A percentile compares a stretch with the other conserved stretches of the same genome.
phyloP scores from a whole-genome alignment of 2,329 filamentous ascomycete species.

The Aspergillus luchuensis region DNA sequence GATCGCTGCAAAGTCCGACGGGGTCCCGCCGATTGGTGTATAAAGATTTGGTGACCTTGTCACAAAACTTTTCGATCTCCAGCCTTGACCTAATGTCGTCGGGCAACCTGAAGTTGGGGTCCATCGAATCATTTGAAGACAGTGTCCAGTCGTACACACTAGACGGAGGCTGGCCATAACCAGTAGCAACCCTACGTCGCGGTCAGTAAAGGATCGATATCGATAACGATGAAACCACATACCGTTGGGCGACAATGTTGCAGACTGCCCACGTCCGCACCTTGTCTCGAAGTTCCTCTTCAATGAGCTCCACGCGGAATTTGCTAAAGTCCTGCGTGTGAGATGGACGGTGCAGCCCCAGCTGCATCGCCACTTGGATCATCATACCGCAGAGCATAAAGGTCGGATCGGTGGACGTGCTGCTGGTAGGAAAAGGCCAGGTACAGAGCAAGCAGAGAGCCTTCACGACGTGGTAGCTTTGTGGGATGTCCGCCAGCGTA shows the following conservation, averaged over 20 bases:
- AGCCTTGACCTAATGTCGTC: conserved; percentile 54
- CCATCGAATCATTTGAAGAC: conserved; percentile 45
- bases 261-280: conserved; percentile 68
- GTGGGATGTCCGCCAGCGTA: conserved; percentile 61
- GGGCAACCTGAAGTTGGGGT: conserved; percentile 54
- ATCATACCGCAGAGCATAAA: conserved; percentile 68
- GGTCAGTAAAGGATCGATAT: conserved; percentile 1
- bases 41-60: conserved; percentile 58
- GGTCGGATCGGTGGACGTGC: conserved; percentile 65
- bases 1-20: conserved; percentile 51
- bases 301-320: conserved; percentile 56
- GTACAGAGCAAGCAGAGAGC: conserved; percentile 64
- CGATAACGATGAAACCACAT: conserved; percentile 24
- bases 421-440: conserved; percentile 66
- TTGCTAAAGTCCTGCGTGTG: conserved; percentile 61
- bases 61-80: conserved; percentile 61
- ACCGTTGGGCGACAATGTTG: conserved; percentile 69
- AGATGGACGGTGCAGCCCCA: conserved; percentile 65
- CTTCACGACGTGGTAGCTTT: conserved; percentile 66
- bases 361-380: conserved; percentile 69
- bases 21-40: conserved; percentile 60
- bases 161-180: conserved; percentile 67
- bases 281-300: conserved; percentile 65
- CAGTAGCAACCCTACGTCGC: conserved; percentile 59
- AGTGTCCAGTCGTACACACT: conserved; percentile 63